phyloP scores from a whole-genome alignment of 306 rosid species.

The Dicorynia guianensis region DNA sequence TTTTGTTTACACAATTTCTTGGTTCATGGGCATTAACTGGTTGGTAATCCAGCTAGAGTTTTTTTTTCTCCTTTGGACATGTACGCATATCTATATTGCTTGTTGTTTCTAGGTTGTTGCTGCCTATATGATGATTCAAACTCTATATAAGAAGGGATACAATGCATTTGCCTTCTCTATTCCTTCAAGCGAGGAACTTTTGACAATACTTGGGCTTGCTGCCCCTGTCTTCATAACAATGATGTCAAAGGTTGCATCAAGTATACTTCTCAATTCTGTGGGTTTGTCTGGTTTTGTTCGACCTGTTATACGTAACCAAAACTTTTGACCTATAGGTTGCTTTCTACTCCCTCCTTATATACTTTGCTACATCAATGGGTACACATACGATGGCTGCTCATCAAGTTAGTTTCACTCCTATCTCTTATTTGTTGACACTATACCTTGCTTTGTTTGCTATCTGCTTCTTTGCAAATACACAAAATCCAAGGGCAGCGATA shows the following conservation, averaged over 20 bases:
- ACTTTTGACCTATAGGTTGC: slow-evolving; percentile 64
- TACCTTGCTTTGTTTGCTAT: slow-evolving; percentile 39
- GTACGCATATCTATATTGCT: no score
- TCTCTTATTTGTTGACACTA: slow-evolving; percentile 22
- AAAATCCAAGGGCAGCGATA: slow-evolving; percentile 38
- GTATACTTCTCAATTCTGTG: slow-evolving; percentile 22
- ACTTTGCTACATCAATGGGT: slow-evolving; percentile 89
- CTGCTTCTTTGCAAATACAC: slow-evolving; percentile 17
- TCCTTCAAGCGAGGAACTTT: slow-evolving; percentile 74
- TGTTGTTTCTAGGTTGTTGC: slow-evolving; percentile 82
- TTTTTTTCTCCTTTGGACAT: no score
- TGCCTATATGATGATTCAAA: slow-evolving; percentile 82
- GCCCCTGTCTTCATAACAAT: slow-evolving; percentile 80
- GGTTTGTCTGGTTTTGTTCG: slow-evolving; percentile 20
- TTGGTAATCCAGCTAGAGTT: slow-evolving; percentile 13
- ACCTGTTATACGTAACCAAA: slow-evolving; percentile 29
- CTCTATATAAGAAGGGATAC: slow-evolving; percentile 78
- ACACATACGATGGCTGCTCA: slow-evolving; percentile 92
- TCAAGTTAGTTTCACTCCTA: slow-evolving; percentile 63
- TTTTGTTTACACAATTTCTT: slow-evolving; percentile 61
- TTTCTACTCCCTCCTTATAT: slow-evolving; percentile 77
- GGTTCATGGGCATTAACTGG: slow-evolving; percentile 67
- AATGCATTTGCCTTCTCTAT: slow-evolving; percentile 66
- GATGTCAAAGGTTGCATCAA: slow-evolving; percentile 78
- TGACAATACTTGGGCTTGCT: slow-evolving; percentile 65